Conservation (phyloP, 2,329 filamentous ascomycete species). For the Endoconidiophora polonica region DNA sequence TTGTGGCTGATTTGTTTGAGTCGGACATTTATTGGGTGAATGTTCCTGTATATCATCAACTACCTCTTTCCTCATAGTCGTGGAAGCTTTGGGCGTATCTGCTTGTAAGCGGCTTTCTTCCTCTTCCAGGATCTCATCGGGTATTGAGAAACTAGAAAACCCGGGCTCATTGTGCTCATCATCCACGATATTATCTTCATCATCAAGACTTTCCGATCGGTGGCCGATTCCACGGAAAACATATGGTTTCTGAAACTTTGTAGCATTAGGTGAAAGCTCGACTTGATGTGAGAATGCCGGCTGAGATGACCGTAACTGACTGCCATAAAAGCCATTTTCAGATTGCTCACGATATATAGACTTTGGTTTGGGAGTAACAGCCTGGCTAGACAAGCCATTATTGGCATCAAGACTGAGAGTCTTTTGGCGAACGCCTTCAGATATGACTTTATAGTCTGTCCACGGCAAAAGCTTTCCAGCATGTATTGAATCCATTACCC, state of each 20-base stretch:
- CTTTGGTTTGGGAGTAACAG: slow-evolving; percentile 33
- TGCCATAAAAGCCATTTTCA: slow-evolving; percentile 66
- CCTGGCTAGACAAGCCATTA: slow-evolving; percentile 48
- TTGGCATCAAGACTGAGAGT: slow-evolving; percentile 42
- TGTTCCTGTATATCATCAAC: neutral
- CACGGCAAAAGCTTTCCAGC: slow-evolving; percentile 72
- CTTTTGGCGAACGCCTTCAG: slow-evolving; percentile 71
- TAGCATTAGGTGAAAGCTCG: neutral
- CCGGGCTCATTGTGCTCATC: slow-evolving; percentile 5
- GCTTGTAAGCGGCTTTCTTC: neutral
- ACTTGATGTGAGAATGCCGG: neutral
- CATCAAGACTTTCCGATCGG: neutral
- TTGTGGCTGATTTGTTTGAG: neutral
- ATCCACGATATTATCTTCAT: slow-evolving; percentile 13
- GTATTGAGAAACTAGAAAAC: slow-evolving; percentile 8
- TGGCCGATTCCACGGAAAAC: neutral
- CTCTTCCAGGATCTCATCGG: slow-evolving; percentile 5
- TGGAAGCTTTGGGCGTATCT: neutral
- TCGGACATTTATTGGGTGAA: neutral
- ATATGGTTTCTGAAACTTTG: slow-evolving; percentile 6
- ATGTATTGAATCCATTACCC: slow-evolving; percentile 78
- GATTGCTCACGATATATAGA: slow-evolving; percentile 67
- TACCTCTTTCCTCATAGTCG: neutral
- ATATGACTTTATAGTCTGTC: slow-evolving; percentile 68
- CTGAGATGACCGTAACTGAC: slow-evolving; percentile 38